Percentiles rank a stretch among this genome's conserved stretches.
These are phyloP conservation scores for Syzygium syzygioides DNA, from an alignment of 441 rosid species.

Conservation along the genomic window DNA sequence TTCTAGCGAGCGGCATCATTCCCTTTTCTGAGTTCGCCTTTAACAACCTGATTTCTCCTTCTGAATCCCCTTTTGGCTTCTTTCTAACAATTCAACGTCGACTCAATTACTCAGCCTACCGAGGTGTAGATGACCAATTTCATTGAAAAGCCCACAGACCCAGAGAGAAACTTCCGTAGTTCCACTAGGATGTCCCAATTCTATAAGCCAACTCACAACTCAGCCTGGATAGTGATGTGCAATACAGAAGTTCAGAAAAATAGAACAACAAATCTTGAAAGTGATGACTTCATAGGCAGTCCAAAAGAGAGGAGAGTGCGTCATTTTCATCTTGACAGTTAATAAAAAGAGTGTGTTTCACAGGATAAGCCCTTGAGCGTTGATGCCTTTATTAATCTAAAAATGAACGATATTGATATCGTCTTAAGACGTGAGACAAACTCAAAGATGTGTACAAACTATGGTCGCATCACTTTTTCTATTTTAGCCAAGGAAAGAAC, in stretches of 20 bases:
- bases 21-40: background rate
- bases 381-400: background rate
- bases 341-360: background rate
- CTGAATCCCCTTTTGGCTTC: background rate
- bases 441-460: background rate
- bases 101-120: background rate
- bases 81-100: background rate
- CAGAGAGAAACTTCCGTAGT: background rate
- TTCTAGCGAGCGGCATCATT: background rate
- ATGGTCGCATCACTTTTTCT: fast-evolving
- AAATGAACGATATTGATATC: background rate
- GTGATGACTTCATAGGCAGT: background rate
- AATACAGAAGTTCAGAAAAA: background rate
- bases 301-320: background rate
- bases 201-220: background rate
- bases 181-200: background rate
- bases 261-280: background rate
- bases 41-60: background rate
- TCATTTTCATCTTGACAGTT: background rate
- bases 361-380: background rate
- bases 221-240: background rate
- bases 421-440: background rate
- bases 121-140: background rate
- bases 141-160: background rate
- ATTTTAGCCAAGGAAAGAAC: background rate